Evolutionary conservation across 805 yeast genomes (phyloP).

Genomic region (Teunomyces tritomae): DNA sequence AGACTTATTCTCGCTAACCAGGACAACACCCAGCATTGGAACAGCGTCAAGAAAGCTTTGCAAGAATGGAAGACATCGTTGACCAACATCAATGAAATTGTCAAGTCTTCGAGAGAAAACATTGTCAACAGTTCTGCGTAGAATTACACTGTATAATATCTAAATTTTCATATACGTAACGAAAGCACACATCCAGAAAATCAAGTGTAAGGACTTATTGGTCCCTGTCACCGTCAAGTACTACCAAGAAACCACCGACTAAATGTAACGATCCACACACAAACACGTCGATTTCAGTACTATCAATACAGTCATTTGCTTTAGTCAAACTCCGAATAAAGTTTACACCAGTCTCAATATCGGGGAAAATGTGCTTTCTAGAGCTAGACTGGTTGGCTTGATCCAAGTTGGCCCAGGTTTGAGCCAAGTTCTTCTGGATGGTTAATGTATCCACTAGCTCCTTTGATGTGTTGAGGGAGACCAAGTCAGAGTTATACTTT

Average conservation of each 20-base stretch:
- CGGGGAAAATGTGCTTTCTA: slow-evolving; percentile 56
- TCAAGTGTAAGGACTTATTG: slow-evolving; percentile 6
- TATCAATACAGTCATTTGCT: slow-evolving; percentile 19
- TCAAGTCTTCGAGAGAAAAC: slow-evolving; percentile 41
- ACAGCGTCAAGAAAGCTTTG: slow-evolving; percentile 33
- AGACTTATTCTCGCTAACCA: slow-evolving; percentile 41
- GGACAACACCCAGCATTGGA: slow-evolving; percentile 33
- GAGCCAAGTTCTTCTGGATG: slow-evolving; percentile 75
- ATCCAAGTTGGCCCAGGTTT: slow-evolving; percentile 62
- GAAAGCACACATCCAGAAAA: neutral
- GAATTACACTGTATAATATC: slow-evolving; percentile 5
- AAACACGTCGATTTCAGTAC: slow-evolving; percentile 58
- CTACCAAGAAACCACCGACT: slow-evolving; percentile 91
- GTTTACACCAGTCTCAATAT: slow-evolving; percentile 71
- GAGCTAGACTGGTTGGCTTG: slow-evolving; percentile 22
- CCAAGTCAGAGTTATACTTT: slow-evolving; percentile 72
- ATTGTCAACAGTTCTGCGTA: slow-evolving; percentile 28
- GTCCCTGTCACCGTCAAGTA: slow-evolving; percentile 54
- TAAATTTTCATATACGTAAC: slow-evolving; percentile 3
- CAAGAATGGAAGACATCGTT: slow-evolving; percentile 40
- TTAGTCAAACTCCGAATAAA: slow-evolving; percentile 48
- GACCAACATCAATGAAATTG: slow-evolving; percentile 40
- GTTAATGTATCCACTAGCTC: slow-evolving; percentile 74
- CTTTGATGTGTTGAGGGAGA: slow-evolving; percentile 79
- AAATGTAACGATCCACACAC: slow-evolving; percentile 93